Conservation (phyloP, 140 eudicot genomes). For the Anethum foeniculum region DNA sequence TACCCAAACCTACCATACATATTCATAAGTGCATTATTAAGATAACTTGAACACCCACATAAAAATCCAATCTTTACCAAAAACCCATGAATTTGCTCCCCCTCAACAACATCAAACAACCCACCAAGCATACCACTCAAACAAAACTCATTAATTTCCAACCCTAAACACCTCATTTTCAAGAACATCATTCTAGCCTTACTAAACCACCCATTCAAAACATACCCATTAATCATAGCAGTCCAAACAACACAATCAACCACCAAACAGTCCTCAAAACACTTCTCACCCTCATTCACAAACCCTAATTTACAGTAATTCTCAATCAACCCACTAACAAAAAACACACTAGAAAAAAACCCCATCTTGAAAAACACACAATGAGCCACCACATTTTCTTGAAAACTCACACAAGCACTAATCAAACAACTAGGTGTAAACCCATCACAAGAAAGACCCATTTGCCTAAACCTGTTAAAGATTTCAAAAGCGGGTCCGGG, state of each 20-base stretch:
- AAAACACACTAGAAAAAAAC: slow-evolving; percentile 23
- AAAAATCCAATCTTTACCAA: slow-evolving; percentile 31
- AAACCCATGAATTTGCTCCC: slow-evolving; percentile 38
- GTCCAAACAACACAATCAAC: slow-evolving; percentile 46
- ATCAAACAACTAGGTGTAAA: slow-evolving; percentile 33
- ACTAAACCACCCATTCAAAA: slow-evolving; percentile 29
- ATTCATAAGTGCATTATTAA: slow-evolving; percentile 36
- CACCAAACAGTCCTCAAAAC: slow-evolving; percentile 35
- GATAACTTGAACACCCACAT: slow-evolving; percentile 33
- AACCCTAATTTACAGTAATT: slow-evolving; percentile 30
- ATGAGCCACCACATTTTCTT: slow-evolving; percentile 18
- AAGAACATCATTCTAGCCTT: slow-evolving; percentile 24
- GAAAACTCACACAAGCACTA: slow-evolving; percentile 25
- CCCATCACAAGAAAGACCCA: slow-evolving; percentile 25
- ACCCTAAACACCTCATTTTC: slow-evolving; percentile 28
- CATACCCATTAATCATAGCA: slow-evolving; percentile 43
- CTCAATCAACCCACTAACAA: slow-evolving; percentile 39
- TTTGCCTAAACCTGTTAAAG: slow-evolving; percentile 17
- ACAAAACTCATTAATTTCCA: slow-evolving; percentile 38
- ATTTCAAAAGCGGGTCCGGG: slow-evolving; percentile 22
- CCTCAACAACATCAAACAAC: slow-evolving; percentile 29
- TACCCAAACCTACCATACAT: slow-evolving; percentile 43
- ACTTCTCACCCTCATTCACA: slow-evolving; percentile 26
- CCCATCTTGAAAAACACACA: slow-evolving; percentile 28
- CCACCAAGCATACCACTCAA: slow-evolving; percentile 31